Conservation (phyloP, 2,329 filamentous ascomycete genomes). For the Fusarium agapanthi region DNA sequence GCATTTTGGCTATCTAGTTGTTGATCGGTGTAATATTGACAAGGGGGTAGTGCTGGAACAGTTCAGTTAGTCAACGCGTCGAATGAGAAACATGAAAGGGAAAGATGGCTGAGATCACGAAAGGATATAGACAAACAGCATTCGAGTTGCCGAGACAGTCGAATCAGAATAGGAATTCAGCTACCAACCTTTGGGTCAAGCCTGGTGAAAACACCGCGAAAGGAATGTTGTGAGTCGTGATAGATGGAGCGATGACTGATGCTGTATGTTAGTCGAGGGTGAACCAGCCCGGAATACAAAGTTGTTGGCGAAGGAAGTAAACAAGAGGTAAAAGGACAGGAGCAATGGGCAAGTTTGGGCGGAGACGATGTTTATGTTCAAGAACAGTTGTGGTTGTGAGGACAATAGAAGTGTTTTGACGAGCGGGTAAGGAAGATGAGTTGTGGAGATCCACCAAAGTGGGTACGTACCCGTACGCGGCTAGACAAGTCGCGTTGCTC, state of each 20-base stretch:
- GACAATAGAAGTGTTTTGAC: slow-evolving; percentile 50
- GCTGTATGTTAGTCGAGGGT: slow-evolving; percentile 42
- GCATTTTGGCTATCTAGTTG: slow-evolving; percentile 46
- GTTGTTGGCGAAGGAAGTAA: slow-evolving; percentile 32
- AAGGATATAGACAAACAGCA: slow-evolving; percentile 7
- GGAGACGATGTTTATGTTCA: slow-evolving; percentile 49
- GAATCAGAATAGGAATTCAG: slow-evolving; percentile 41
- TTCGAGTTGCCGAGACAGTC: slow-evolving; percentile 44
- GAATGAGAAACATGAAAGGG: slow-evolving; percentile 6
- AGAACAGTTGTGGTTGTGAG: slow-evolving; percentile 45
- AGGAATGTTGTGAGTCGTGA: slow-evolving; percentile 49
- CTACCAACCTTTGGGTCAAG: slow-evolving; percentile 48
- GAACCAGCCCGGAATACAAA: slow-evolving; percentile 26
- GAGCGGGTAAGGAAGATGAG: slow-evolving; percentile 46
- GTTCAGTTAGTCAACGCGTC: slow-evolving; percentile 41
- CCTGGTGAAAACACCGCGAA: slow-evolving; percentile 48
- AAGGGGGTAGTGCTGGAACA: slow-evolving; percentile 29
- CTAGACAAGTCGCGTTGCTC: slow-evolving; percentile 45
- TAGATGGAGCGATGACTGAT: slow-evolving; percentile 42
- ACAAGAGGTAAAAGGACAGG: slow-evolving; percentile 39
- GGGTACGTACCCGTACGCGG: slow-evolving; percentile 47
- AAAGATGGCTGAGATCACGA: slow-evolving; percentile 15
- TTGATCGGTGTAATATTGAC: slow-evolving; percentile 34
- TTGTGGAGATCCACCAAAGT: slow-evolving; percentile 36
- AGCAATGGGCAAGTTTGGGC: slow-evolving; percentile 37